Conservation (phyloP, 1,139 yeast species). For the Wickerhamomyces sp. region DNA sequence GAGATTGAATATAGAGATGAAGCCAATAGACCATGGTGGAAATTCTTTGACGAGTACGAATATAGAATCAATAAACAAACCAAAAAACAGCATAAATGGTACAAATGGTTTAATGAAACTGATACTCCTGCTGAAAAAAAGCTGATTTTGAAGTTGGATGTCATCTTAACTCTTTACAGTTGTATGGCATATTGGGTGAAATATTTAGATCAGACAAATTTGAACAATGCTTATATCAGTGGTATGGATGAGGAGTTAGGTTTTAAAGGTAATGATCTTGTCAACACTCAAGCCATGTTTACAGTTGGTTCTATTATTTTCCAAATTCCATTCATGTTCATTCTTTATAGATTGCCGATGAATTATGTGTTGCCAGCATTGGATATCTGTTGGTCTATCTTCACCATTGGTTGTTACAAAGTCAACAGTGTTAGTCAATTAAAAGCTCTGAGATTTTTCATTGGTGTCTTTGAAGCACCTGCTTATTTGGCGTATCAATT, state of each 20-base stretch:
- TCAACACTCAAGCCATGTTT: slow-evolving; percentile 51
- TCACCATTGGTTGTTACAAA: slow-evolving; percentile 26
- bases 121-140: slow-evolving; percentile 48
- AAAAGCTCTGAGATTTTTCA: slow-evolving; percentile 25
- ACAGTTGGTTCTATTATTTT: slow-evolving; percentile 55
- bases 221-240: slow-evolving; percentile 57
- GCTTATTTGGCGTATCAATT: slow-evolving; percentile 57
- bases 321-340: slow-evolving; percentile 41
- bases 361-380: slow-evolving; percentile 49
- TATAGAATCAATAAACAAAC: slow-evolving; percentile 40
- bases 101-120: slow-evolving; percentile 56
- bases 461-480: slow-evolving; percentile 61
- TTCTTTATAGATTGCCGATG: slow-evolving; percentile 42
- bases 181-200: slow-evolving; percentile 66
- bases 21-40: slow-evolving; percentile 57
- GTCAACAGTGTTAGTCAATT: slow-evolving; percentile 23
- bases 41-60: slow-evolving; percentile 57
- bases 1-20: slow-evolving; percentile 51
- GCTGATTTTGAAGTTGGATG: slow-evolving; percentile 49
- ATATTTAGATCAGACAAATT: slow-evolving; percentile 28
- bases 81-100: slow-evolving; percentile 47
- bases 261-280: slow-evolving; percentile 61
- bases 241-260: slow-evolving; percentile 54
- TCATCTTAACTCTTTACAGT: slow-evolving; percentile 44
- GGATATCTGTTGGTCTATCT: slow-evolving; percentile 27